Conservation (phyloP, 768 basidiomycete genomes). For the Agaricus blazei region DNA sequence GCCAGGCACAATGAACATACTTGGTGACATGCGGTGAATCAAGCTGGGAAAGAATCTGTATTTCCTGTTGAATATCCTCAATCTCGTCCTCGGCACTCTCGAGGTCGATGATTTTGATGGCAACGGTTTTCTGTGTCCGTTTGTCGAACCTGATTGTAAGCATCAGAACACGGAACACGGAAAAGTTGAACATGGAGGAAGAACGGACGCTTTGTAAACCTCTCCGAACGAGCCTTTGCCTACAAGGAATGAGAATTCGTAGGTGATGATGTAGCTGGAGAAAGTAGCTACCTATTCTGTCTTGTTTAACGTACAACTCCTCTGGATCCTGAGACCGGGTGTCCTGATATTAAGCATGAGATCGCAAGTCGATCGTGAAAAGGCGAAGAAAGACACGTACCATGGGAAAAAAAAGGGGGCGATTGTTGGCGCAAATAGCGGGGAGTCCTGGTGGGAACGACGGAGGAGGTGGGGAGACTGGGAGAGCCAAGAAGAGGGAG, state of each 20-base stretch:
- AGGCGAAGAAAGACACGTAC: slow-evolving; percentile 13
- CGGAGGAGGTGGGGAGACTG: background rate
- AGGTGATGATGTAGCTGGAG: slow-evolving; percentile 1
- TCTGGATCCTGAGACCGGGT: slow-evolving; percentile 83
- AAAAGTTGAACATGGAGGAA: slow-evolving; percentile 8
- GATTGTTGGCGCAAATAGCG: slow-evolving; percentile 21
- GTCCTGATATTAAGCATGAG: slow-evolving; percentile 39
- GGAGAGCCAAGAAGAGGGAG: background rate
- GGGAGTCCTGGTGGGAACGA: slow-evolving; percentile 19
- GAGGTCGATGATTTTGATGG: slow-evolving; percentile 99
- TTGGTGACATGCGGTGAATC: slow-evolving; percentile 97
- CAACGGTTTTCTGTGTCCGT: slow-evolving; percentile 92
- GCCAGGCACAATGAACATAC: slow-evolving; percentile 38
- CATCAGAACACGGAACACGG: slow-evolving; percentile 14
- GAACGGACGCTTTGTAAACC: slow-evolving; percentile 90
- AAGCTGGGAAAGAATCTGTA: slow-evolving; percentile 93
- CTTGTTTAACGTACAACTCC: slow-evolving; percentile 95
- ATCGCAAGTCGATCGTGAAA: slow-evolving; percentile 19
- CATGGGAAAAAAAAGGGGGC: slow-evolving; percentile 20
- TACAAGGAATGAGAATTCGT: slow-evolving; percentile 26
- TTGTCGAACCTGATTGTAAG: slow-evolving; percentile 72
- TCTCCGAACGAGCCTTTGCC: slow-evolving; percentile 99
- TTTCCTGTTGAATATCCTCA: slow-evolving; percentile 99
- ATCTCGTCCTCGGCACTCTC: slow-evolving; percentile 99
- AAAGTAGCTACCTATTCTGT: slow-evolving; percentile 74